Evolutionary conservation across 768 basidiomycete genomes (phyloP).

Genomic region (Melanogaster broomeanus): DNA sequence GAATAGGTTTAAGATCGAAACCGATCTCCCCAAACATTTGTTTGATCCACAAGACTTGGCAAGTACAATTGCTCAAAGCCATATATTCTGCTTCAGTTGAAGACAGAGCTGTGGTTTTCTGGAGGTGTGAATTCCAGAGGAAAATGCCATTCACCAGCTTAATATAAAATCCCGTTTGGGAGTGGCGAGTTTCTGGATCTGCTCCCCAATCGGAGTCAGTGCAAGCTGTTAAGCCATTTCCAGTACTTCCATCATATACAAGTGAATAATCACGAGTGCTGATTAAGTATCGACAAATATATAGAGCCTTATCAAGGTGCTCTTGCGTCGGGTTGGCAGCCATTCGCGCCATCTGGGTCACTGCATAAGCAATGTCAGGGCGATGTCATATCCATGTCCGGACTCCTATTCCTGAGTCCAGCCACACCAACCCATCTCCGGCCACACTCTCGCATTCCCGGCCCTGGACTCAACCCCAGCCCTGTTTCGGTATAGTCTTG

Average conservation of each 20-base stretch:
- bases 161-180: background rate
- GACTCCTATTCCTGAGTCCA: conserved; percentile 22
- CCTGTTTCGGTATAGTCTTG: too few relatives aligned
- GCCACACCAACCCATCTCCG: too few relatives aligned
- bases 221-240: background rate
- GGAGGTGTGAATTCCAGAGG: too few relatives aligned
- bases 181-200: background rate
- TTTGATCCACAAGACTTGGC: conserved; percentile 29
- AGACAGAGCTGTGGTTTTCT: conserved; percentile 21
- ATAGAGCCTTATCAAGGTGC: background rate
- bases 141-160: background rate
- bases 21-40: conserved; percentile 21
- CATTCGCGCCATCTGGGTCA: conserved; percentile 21
- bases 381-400: conserved; percentile 30
- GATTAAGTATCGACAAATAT: background rate
- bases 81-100: conserved; percentile 47
- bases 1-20: conserved; percentile 2
- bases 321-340: conserved; percentile 1
- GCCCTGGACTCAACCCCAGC: too few relatives aligned
- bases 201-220: background rate
- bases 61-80: conserved; percentile 31
- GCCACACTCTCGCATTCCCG: too few relatives aligned
- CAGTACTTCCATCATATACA: background rate
- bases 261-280: background rate
- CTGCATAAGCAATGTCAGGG: conserved; percentile 35